These are phyloP conservation scores for Sonneratia alba DNA, from an alignment of 345 rosid genomes.

Conservation along the genomic window DNA sequence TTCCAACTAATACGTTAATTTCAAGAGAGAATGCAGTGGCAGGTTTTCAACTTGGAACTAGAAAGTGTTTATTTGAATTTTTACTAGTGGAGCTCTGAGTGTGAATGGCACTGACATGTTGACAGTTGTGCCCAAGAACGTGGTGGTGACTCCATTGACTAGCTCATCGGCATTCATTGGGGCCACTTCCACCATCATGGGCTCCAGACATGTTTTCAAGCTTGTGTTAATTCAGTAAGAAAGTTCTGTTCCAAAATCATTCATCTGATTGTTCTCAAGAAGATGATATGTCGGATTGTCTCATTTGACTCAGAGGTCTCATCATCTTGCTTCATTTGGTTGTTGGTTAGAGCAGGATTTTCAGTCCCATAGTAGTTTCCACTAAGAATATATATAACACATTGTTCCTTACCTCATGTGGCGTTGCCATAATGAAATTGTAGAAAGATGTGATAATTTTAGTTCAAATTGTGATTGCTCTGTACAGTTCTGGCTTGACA, in stretches of 20 bases:
- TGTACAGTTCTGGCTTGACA: neutral
- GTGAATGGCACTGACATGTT: constrained; percentile 18
- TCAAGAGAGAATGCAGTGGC: no score
- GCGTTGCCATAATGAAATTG: neutral
- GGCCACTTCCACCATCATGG: constrained; percentile 25
- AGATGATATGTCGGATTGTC: no score
- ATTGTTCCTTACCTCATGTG: neutral
- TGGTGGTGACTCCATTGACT: constrained; percentile 10
- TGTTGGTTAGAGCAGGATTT: neutral
- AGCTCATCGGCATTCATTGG: constrained; percentile 36
- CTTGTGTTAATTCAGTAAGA: constrained; percentile 38
- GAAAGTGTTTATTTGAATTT: no score
- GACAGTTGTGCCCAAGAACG: constrained; percentile 33
- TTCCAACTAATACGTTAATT: no score
- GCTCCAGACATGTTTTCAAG: constrained; percentile 40
- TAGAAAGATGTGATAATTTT: neutral
- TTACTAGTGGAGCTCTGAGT: no score
- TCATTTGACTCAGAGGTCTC: no score
- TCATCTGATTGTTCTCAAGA: neutral
- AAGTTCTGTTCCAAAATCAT: neutral
- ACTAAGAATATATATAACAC: neutral
- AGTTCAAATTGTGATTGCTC: neutral
- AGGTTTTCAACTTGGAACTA: no score
- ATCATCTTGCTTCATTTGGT: no score
- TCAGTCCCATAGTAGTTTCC: neutral